Evolutionary conservation across 441 rosid species (phyloP), one percentile per base, ranked within the genome.

Genomic region (Macaranga tanarius): DNA sequence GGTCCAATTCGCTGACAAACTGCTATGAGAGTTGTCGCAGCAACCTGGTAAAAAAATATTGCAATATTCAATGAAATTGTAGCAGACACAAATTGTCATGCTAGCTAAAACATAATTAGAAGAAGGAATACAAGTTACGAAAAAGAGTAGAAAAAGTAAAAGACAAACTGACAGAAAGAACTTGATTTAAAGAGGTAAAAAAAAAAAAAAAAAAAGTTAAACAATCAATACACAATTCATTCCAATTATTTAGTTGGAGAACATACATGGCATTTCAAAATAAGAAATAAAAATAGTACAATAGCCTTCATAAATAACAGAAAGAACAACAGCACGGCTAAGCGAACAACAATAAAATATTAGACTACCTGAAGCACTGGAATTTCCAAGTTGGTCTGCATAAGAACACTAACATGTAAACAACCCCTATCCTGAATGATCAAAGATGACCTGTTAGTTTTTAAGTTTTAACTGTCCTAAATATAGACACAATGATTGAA

Each of bases 1-100:
- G 97, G 92, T 79, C 99, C 99, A 79, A 94, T 88, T 71, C 86
- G 86, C 85, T 94, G 90, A 80, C 97, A 92, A 84, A 90, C 81
- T 73, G 90, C 84, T 87, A 88, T 79, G 65, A 94, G 84, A 71
- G 92, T 76, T 52, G 88, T 80, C 54, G 92, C 92, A 79, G 97
- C 95, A 84, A 92, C 89, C 99, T 94, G 86, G 56, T 70, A 63
- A 74, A 79, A 52, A 79, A 74, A 76, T 63, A 63, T 51, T 17
- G 69, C 45, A 57, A 23, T 50, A 16, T 66, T 60, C 72, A 62
- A 76, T 4, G 16, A 20, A 77, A 54, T 7, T 51, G 48, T 64
- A 56, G 59, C 28, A 55, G 50, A 45, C 51, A 76, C 23, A 62
- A 44, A 55, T 45, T 23, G 72, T 55, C 47, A 61, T 65, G 62